Base-by-base conservation (phyloP, 2,329 filamentous ascomycete species). In the Colletotrichum trifolii region DNA sequence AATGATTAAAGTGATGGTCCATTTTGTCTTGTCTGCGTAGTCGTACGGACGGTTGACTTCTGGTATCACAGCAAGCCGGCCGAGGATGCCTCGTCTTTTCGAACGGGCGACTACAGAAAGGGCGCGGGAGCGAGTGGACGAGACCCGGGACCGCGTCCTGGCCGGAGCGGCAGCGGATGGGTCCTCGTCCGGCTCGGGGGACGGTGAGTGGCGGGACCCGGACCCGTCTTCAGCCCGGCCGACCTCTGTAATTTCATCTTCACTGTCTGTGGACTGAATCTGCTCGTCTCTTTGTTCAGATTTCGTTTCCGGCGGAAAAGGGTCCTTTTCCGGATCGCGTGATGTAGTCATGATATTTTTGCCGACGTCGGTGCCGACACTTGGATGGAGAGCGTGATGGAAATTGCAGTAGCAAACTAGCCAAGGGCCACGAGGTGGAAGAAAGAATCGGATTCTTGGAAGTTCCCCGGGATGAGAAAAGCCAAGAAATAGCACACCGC, bases 1-100 rank as follows among this genome's bases (percentile, higher is more conserved):
- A 49, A 97, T 87, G 52, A 95, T 86, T 40, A 88, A 82, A 0
- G 94, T 97, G 69, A 97, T 89, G 66, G 87, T 85, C 94, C 94
- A 97, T 87, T 97, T 97, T 12, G 87, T 92, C 54, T 80, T 85
- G 39, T 87, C 85, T 10, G 84, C 80, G 73, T 97, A 97, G 54
- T 92, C 86, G 64, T 89, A 88, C 0, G 94, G 91, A 38, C 89
- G 83, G 49, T 92, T 88, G 12, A 97, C 88, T 78, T 97, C 94
- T 2, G 93, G 90, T 13, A 97, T 82, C 38, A 97, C 66, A 1
- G 91, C 82, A 11, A 96, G 81, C 42, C 85, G 85, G 1, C 88
- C 89, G 52, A 97, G 83, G 2, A 97, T 80, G 0, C 94, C 94
- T 71, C 93, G 84, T 53, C 93, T 85, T 62, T 79, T 70, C 0